Evolutionary conservation across 2,329 filamentous ascomycete genomes (phyloP).

Genomic region (Chaetomium sp.): DNA sequence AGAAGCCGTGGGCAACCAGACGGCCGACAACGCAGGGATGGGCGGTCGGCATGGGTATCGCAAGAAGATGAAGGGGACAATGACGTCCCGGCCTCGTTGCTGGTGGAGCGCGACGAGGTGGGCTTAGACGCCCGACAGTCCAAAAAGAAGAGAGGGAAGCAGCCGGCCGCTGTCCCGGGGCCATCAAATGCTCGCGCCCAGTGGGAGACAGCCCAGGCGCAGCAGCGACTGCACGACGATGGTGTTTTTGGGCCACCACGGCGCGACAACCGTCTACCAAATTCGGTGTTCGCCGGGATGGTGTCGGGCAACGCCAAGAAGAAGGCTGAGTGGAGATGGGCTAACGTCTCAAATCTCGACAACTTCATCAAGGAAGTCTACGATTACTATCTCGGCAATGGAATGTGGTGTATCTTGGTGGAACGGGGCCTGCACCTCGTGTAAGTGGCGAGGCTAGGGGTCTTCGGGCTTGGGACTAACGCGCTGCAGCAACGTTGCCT

Average conservation of each 20-base stretch:
- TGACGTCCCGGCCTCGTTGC: constrained; percentile 64
- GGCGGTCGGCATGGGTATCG: constrained; percentile 33
- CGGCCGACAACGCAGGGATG: constrained; percentile 29
- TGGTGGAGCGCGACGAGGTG: constrained; percentile 58
- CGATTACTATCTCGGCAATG: constrained; percentile 79
- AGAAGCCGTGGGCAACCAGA: constrained; percentile 24
- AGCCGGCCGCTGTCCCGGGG: constrained; percentile 43
- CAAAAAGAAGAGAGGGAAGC: constrained; percentile 30
- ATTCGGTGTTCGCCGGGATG: constrained; percentile 35
- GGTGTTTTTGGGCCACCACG: constrained; percentile 35
- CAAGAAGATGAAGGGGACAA: constrained; percentile 57
- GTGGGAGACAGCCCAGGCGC: constrained; percentile 57
- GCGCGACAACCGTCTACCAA: constrained; percentile 37
- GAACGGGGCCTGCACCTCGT: constrained; percentile 71
- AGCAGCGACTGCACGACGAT: constrained; percentile 54
- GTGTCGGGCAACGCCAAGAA: constrained; percentile 56
- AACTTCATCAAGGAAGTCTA: constrained; percentile 85
- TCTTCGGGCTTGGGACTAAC: constrained; percentile 24
- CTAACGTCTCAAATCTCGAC: constrained; percentile 86
- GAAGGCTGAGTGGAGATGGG: constrained; percentile 89
- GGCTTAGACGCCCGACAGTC: constrained; percentile 24
- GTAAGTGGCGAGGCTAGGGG: constrained; percentile 49
- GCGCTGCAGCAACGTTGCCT: constrained; percentile 67
- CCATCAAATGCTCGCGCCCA: constrained; percentile 51
- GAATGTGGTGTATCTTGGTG: constrained; percentile 81